Base-by-base conservation (phyloP, 257 asterid genomes). In the Catharanthus roseus region DNA sequence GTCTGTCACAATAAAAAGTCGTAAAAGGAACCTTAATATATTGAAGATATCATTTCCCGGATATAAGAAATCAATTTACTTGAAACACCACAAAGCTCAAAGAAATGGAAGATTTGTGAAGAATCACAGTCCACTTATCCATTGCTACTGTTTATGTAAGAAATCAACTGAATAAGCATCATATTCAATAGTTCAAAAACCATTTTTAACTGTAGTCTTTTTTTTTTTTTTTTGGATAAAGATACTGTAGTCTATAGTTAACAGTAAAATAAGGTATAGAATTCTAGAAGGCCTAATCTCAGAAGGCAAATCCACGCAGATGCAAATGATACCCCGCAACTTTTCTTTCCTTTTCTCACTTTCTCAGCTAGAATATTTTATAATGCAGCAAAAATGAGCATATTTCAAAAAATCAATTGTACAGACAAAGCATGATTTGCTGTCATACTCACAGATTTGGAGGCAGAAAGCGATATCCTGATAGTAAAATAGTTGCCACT, bases 371-470 rank as follows among this genome's bases (percentile, higher is more conserved):
- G 38, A 47, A 61, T 53, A 61, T 21, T 34, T 19, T 19, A 9
- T 61, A 33, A 18, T 31, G 53, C 5, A 6, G 51, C 47, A 58
- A n/a, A 62, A 60, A 45, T 21, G 24, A 58, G 21, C 68, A 15
- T 45, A 67, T 39, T 41, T 70, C 65, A 72, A 49, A 55, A n/a
- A 23, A 50, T 34, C 42, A 1, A 21, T 28, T 24, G n/a, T 7
- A 23, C 4, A 10, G 2, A 68, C 26, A 55, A n/a, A 55, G 61
- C 38, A 56, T 13, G 6, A 68, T 5, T 47, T 28, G 23, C 47
- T n/a, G n/a, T 58, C 23, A 51, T 67, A 80, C 97, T 87, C 81
- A 95, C 99, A 86, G 79, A 62, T 64, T 74, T 73, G 86, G 65
- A 68, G 95, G 91, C 38, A 91, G 82, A 79, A 79, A 50, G 76